Evolutionary conservation across 768 basidiomycete species (phyloP).

Genomic region (Hemileccinum rubropunctum): DNA sequence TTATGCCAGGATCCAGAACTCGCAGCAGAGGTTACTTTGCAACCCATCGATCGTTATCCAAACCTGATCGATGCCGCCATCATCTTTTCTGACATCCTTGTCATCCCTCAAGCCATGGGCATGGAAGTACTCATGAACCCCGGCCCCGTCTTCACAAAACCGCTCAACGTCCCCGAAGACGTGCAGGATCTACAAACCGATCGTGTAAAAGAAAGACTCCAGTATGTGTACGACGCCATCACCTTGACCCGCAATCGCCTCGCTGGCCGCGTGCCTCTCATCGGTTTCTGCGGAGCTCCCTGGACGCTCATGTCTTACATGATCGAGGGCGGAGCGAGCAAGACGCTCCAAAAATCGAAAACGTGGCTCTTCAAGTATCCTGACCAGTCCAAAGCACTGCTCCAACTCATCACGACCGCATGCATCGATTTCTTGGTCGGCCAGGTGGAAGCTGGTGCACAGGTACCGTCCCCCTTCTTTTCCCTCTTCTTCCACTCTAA

Average conservation of each 20-base stretch:
- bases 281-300: slow-evolving; percentile 96
- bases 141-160: slow-evolving; percentile 84
- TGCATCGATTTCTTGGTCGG: slow-evolving; percentile 90
- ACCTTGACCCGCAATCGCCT: slow-evolving; percentile 78
- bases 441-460: slow-evolving; percentile 93
- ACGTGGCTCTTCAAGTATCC: slow-evolving; percentile 94
- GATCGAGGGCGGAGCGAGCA: slow-evolving; percentile 94
- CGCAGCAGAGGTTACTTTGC: slow-evolving; percentile 86
- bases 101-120: slow-evolving; percentile 96
- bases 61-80: slow-evolving; percentile 92
- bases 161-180: slow-evolving; percentile 76
- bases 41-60: slow-evolving; percentile 86
- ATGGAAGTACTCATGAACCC: slow-evolving; percentile 95
- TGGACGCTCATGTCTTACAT: slow-evolving; percentile 99
- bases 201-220: slow-evolving; percentile 79
- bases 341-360: slow-evolving; percentile 88
- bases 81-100: slow-evolving; percentile 98
- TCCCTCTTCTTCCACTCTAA: neutral
- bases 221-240: slow-evolving; percentile 92
- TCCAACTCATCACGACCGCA: slow-evolving; percentile 80
- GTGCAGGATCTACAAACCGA: slow-evolving; percentile 62
- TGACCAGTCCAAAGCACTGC: slow-evolving; percentile 72
- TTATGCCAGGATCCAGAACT: slow-evolving; percentile 90
- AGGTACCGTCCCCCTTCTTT: slow-evolving; percentile 49
- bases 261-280: slow-evolving; percentile 87